These are phyloP conservation scores for Leptographium wingfieldii DNA, from an alignment of 2,329 filamentous ascomycete species.

Conservation along the genomic window DNA sequence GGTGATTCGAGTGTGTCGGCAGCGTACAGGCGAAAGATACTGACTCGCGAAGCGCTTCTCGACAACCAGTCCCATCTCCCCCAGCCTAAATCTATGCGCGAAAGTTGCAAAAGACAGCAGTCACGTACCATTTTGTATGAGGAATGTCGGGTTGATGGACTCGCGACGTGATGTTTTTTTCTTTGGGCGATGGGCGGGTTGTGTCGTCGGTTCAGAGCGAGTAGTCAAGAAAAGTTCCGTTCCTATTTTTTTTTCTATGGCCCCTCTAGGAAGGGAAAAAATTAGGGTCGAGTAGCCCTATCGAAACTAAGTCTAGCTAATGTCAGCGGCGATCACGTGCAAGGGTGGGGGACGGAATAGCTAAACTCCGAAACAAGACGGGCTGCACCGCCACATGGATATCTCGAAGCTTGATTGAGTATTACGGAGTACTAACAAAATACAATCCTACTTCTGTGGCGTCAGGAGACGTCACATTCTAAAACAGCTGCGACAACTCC, in stretches of 20 bases:
- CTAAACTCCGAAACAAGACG: not conserved
- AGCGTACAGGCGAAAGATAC: not conserved
- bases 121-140: constrained; percentile 11
- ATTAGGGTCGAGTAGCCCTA: constrained; percentile 13
- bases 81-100: not conserved
- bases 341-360: not conserved
- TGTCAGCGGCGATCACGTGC: constrained; percentile 2
- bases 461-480: not conserved
- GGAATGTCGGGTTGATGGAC: constrained; percentile 2
- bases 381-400: not conserved
- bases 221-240: constrained; percentile 11
- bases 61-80: not conserved
- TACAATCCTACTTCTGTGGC: not conserved
- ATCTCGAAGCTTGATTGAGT: not conserved
- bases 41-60: not conserved
- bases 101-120: not conserved
- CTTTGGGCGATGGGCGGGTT: constrained; percentile 8
- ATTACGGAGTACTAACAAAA: no score
- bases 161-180: constrained; percentile 8
- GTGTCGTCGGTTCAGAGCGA: constrained; percentile 12
- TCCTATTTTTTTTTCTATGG: constrained; percentile 8
- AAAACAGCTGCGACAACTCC: not conserved
- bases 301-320: not conserved
- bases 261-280: constrained; percentile 8
- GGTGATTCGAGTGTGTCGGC: not conserved